Conservation (phyloP, 495 filamentous ascomycete species). For the Penicillium subrubescens region DNA sequence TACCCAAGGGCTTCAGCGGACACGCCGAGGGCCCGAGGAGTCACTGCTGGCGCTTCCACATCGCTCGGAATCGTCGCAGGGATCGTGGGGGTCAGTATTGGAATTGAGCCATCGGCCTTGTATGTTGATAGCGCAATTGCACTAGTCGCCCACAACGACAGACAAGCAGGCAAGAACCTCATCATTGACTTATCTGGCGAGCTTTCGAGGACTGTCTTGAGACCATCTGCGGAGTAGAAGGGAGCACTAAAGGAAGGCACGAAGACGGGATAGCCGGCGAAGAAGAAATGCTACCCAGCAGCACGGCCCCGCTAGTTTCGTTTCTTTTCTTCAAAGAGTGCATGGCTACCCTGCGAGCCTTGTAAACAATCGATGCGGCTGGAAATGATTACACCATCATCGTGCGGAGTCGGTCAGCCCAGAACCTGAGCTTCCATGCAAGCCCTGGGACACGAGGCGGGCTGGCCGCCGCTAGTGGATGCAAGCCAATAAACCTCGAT, state of each 20-base stretch:
- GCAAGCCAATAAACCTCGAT: not conserved
- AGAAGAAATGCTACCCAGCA: not conserved
- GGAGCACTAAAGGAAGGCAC: not conserved
- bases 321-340: not conserved
- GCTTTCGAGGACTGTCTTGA: conserved; percentile 1
- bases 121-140: not conserved
- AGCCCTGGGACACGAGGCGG: not conserved
- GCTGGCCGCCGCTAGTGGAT: not conserved
- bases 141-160: conserved; percentile 17
- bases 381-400: not conserved
- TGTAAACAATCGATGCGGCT: conserved; percentile 3
- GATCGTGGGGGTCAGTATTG: not conserved
- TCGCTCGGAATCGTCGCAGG: not conserved
- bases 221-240: not conserved
- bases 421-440: not conserved
- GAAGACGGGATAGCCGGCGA: not conserved
- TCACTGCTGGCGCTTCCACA: not conserved
- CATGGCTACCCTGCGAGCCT: not conserved
- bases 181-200: conserved; percentile 11
- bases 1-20: not conserved
- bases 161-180: conserved; percentile 6
- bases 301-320: conserved; percentile 4
- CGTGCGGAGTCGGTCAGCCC: conserved; percentile 3
- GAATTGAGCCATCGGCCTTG: not conserved
- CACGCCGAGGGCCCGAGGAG: not conserved